Evolutionary conservation across 371 early-diverging fungal species (phyloP), one percentile per base, ranked within the genome.

Genomic region (Phascolomyces articulosus): DNA sequence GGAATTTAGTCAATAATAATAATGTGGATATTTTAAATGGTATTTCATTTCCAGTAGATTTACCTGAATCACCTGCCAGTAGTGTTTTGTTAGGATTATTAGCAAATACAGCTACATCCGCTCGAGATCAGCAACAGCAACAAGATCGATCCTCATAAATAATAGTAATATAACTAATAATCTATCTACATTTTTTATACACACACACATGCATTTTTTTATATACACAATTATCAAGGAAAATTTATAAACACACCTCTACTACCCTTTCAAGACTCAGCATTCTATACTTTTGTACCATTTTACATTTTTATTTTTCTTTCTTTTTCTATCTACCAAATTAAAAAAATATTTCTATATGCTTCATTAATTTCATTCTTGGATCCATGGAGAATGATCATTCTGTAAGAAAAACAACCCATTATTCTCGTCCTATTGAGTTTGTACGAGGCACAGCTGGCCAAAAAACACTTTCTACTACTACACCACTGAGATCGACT

Each of bases 21-120:
- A 61, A 74, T 51, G 78, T 78, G 6, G 79, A 79, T 58, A 58
- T 76, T 3, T 49, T 79, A n/a, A 72, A 74, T 0, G 76, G 76
- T 26, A 64, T 71, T 18, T 65, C 73, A 3, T 27, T 66, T 8
- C 69, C 77, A 13, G 34, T 66, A 4, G 68, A 65, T 34, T 26
- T 61, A 47, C 58, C 60, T 21, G 59, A 59, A 16, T 56, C 67
- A 7, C 62, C 67, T 16, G 41, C 62, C 4, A 34, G 67, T 13
- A 62, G 62, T 38, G 62, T 59, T 9, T 28, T 67, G 31, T 27
- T 67, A n/a, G 67, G 67, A 3, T 53, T 62, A n/a, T 41, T 63
- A 23, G 40, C 53, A 34, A 34, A 34, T 34, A 34, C 34, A 28
- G n/a, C 47, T n/a, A n/a, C n/a, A n/a, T n/a, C n/a, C n/a, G n/a